Percentiles rank a stretch among this genome's conserved stretches.
Conservation (phyloP, 345 rosid genomes). For the Rhizophora apiculata region DNA sequence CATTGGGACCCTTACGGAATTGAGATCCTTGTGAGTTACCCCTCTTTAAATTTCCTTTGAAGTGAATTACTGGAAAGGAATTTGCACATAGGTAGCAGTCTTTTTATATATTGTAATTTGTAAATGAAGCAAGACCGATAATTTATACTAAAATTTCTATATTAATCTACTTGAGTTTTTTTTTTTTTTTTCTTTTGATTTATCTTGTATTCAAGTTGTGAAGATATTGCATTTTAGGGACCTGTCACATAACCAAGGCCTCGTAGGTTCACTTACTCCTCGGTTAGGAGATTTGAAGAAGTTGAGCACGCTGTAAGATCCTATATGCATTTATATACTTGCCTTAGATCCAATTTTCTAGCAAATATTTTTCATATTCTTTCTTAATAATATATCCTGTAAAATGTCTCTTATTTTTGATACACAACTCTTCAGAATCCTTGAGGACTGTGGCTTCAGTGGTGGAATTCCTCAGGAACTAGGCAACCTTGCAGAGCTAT, state of each 20-base stretch:
- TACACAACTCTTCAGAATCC: slow-evolving; percentile 46
- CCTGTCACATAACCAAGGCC: slow-evolving; percentile 70
- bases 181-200: not conserved
- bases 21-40: slow-evolving; percentile 74
- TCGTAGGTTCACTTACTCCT: slow-evolving; percentile 67
- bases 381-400: not conserved
- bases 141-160: too few relatives aligned
- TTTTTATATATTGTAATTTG: too few relatives aligned
- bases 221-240: slow-evolving; percentile 53
- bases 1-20: slow-evolving; percentile 78
- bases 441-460: slow-evolving; percentile 84
- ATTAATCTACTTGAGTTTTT: too few relatives aligned
- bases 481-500: slow-evolving; percentile 68
- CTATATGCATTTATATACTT: not conserved
- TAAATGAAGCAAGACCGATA: too few relatives aligned
- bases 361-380: not conserved
- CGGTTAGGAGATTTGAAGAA: slow-evolving; percentile 70
- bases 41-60: too few relatives aligned
- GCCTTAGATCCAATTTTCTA: not conserved
- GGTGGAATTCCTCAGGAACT: slow-evolving; percentile 80
- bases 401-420: not conserved
- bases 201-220: not conserved
- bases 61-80: too few relatives aligned
- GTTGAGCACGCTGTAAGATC: slow-evolving; percentile 72
- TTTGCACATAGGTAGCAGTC: too few relatives aligned